These are phyloP conservation scores for Cetraspora pellucida DNA, from an alignment of 192 early-diverging fungal genomes.

Conservation along the genomic window DNA sequence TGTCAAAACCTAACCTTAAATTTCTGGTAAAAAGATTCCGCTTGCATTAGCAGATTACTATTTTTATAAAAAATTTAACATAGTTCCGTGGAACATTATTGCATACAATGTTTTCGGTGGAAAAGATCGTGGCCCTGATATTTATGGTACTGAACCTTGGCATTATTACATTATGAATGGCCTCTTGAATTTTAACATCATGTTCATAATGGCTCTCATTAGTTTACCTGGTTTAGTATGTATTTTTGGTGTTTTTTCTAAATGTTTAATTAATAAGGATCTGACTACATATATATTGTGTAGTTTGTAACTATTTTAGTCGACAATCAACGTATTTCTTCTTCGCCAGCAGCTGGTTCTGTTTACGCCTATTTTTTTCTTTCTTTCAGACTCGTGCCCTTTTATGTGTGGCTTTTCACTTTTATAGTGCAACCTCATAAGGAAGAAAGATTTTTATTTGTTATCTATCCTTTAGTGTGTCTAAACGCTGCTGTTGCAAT, in stretches of 20 bases:
- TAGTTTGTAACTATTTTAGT: conserved; percentile 51
- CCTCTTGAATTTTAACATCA: conserved; percentile 86
- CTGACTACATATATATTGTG: background rate
- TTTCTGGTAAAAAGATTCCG: conserved; percentile 49
- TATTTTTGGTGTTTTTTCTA: background rate
- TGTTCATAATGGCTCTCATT: conserved; percentile 72
- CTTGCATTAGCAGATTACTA: conserved; percentile 72
- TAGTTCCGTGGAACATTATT: conserved; percentile 88
- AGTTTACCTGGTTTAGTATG: conserved; percentile 66
- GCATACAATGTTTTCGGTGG: conserved; percentile 88
- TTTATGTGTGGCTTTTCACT: conserved; percentile 74
- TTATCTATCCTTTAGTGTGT: conserved; percentile 87
- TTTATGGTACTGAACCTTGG: conserved; percentile 85
- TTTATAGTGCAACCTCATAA: conserved; percentile 94
- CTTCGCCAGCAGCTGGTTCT: conserved; percentile 28
- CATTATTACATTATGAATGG: conserved; percentile 91
- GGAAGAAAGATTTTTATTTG: conserved; percentile 93
- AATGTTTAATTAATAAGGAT: background rate
- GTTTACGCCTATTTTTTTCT: conserved; percentile 42
- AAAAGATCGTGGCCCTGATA: conserved; percentile 63
- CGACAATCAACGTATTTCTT: conserved; percentile 47
- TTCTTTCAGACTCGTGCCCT: conserved; percentile 61
- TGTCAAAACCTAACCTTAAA: background rate
- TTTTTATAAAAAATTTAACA: conserved; percentile 69
- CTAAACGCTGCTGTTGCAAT: conserved; percentile 75